Conservation (phyloP, 225 moss, liverwort and hornwort species). For the Marchantia polymorpha region DNA sequence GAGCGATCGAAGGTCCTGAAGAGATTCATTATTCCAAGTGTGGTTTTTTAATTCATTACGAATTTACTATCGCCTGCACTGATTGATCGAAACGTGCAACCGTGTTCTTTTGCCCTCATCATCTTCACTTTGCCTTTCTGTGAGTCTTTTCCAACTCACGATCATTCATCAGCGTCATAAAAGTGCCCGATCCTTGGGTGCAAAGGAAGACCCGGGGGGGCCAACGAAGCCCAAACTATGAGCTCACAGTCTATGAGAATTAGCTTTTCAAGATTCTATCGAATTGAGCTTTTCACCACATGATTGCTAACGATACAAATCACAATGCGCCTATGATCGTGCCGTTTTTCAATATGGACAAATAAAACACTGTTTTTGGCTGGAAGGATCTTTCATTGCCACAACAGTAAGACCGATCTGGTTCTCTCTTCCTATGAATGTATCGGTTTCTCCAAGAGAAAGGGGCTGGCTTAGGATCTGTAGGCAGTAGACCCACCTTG, state of each 20-base stretch:
- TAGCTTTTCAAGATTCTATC: neutral
- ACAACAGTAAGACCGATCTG: neutral
- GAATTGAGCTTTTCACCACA: neutral
- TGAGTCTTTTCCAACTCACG: constrained; percentile 5
- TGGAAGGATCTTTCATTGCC: neutral
- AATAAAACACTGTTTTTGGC: neutral
- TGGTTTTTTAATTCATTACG: neutral
- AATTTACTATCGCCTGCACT: neutral
- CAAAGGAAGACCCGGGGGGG: neutral
- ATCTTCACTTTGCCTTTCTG: constrained; percentile 1
- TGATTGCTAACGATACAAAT: neutral
- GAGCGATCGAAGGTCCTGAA: neutral
- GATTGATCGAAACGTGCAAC: neutral
- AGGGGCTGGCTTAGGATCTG: neutral
- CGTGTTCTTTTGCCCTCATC: neutral
- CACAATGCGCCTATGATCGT: neutral
- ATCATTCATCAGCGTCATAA: constrained; percentile 11
- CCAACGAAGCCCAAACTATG: neutral
- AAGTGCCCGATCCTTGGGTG: constrained; percentile 1
- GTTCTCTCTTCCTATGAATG: neutral
- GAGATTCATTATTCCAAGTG: neutral
- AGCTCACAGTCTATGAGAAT: neutral
- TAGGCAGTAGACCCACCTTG: neutral
- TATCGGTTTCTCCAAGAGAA: neutral
- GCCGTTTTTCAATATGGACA: neutral